Base-by-base conservation (phyloP, 179 eudicot species). In the Beta macrorhiza region DNA sequence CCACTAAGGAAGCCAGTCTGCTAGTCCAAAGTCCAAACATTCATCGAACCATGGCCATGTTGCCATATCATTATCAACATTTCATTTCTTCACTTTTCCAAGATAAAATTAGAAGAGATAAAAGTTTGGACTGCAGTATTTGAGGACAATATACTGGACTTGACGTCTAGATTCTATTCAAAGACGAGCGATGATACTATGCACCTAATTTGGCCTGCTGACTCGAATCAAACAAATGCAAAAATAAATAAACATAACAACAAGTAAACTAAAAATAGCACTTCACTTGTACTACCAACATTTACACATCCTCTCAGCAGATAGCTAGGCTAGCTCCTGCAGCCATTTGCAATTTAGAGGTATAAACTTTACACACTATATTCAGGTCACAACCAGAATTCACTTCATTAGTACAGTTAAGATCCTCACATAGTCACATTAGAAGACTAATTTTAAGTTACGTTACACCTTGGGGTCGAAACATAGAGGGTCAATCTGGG, bases 381-480 rank as follows among this genome's bases (percentile, higher is more conserved):
- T 5, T 45, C 45, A 29, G 47, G 56, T 2, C 15, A 77, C 29
- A 49, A 58, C 53, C 37, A n/a, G 17, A 19, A 20, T 70, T 69
- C 25, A 71, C 77, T 79, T 72, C 82, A 79, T 22, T 16, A 17
- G 69, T 20, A 72, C 82, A 59, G 25, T 47, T 14, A n/a, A 72
- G 52, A 52, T 14, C 62, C 12, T 72, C 44, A n/a, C 32, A 29
- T 29, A 29, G 32, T 0, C 32, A 29, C 20, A 52, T 51, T 9
- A 8, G 19, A 17, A 61, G 64, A 14, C 19, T 12, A 51, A 17
- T 5, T 74, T 29, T 80, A 16, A 9, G 42, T 29, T 44, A 19
- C 22, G 29, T 67, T 51, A 74, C 29, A 80, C 47, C 64, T 65
- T 74, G 47, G 78, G 63, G 69, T 62, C 8, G 8, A 47, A 47